Evolutionary conservation across 2,329 filamentous ascomycete genomes (phyloP).

Genomic region (Colletotrichum noveboracense): DNA sequence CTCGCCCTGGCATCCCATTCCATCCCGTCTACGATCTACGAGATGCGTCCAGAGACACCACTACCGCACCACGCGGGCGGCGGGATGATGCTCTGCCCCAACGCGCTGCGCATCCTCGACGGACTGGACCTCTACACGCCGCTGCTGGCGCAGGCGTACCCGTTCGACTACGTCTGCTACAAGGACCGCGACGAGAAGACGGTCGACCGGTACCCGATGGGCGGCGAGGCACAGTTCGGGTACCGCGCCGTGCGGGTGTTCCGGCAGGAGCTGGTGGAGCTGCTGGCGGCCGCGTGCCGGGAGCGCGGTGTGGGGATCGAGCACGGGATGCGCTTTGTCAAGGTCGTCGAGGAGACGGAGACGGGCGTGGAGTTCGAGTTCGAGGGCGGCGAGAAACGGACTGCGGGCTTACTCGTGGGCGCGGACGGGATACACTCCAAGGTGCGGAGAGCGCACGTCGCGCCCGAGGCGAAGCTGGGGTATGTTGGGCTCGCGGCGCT

Average conservation of each 20-base stretch:
- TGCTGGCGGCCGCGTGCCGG: slow-evolving; percentile 37
- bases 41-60: slow-evolving; percentile 41
- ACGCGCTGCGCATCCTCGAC: slow-evolving; percentile 60
- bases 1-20: slow-evolving; percentile 56
- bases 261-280: slow-evolving; percentile 49
- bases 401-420: slow-evolving; percentile 54
- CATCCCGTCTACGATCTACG: slow-evolving; percentile 57
- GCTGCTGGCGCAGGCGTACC: slow-evolving; percentile 49
- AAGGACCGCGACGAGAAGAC: slow-evolving; percentile 36
- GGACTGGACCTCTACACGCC: slow-evolving; percentile 51
- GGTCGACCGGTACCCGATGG: slow-evolving; percentile 52
- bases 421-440: slow-evolving; percentile 66
- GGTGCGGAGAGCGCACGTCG: slow-evolving; percentile 53
- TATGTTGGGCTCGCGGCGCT: slow-evolving; percentile 55
- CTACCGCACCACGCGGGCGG: slow-evolving; percentile 52
- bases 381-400: slow-evolving; percentile 44
- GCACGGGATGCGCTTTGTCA: slow-evolving; percentile 53
- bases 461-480: slow-evolving; percentile 50
- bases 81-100: slow-evolving; percentile 64
- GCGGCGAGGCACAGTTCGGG: slow-evolving; percentile 50
- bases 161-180: slow-evolving; percentile 57
- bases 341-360: slow-evolving; percentile 44
- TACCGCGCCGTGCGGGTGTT: slow-evolving; percentile 61
- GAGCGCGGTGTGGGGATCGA: slow-evolving; percentile 41
- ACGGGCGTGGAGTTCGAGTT: slow-evolving; percentile 51